Evolutionary conservation across 768 basidiomycete species (phyloP), one percentile per base, ranked within the genome.

Genomic region (Psilocybe cubensis): DNA sequence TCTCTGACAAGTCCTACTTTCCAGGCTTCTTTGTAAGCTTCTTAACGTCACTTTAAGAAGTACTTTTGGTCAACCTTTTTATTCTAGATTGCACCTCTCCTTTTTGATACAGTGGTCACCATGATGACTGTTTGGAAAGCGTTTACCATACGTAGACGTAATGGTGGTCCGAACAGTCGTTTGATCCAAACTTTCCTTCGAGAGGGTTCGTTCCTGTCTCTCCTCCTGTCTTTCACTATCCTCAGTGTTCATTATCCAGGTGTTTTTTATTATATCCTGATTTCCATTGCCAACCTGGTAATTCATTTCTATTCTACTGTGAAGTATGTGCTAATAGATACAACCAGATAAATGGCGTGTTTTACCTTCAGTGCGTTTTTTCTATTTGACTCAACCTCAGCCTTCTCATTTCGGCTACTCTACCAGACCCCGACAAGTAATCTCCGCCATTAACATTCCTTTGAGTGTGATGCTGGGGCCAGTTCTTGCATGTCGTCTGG

Each of bases 101-200:
- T 89, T 52, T 92, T 91, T 65, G 91, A 92, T 67, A 91, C 90
- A 6, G 74, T 92, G 25, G 86, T 92, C 55, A 92, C 91, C 3
- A 79, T 83, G 55, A 91, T 92, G 85, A 92, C 91, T 6, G 80
- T 92, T 54, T 82, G 83, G 79, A 91, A 91, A 66, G 90, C 91
- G 38, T 83, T 92, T 69, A 78, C 80, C 56, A 92, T 92, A 63
- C 86, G 89, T 54, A 81, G 87, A 63, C 83, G 83, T 59, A 90
- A 84, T 60, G 89, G 89, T 27, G 86, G 88, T 18, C 84, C 89
- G 33, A 91, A 83, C 64, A 92, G 89, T 68, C 81, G 85, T 43
- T 81, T 92, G 42, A 91, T 92, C 53, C 90, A 92, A 68, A 92
- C 91, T 28, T 92, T 92, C 72, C 78, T 92, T 62, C 87, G 89